Percentiles rank a stretch among this genome's conserved stretches.
phyloP scores from a whole-genome alignment of 1,139 yeast genomes.

The Yamadazyma diospyri region DNA sequence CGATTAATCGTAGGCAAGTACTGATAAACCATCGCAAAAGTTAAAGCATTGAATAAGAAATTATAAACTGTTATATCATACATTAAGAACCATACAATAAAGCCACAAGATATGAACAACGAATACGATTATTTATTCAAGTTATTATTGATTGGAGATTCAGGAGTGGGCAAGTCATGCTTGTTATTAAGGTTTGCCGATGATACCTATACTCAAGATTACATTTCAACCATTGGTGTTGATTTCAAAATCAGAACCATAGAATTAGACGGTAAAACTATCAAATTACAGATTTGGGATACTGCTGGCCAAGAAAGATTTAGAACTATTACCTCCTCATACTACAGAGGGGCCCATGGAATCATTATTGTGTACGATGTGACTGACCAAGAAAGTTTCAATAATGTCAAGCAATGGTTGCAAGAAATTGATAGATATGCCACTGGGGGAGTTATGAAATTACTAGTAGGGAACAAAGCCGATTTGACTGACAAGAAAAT shows the following conservation, averaged over 20 bases:
- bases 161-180: constrained; percentile 98
- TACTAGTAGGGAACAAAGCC: constrained; percentile 95
- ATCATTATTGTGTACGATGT: constrained; percentile 97
- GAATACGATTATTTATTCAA: constrained; percentile 97
- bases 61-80: too few relatives aligned
- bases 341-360: constrained; percentile 98
- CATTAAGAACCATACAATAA: too few relatives aligned
- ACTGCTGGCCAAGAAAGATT: constrained; percentile 99
- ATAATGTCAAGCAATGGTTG: constrained; percentile 97
- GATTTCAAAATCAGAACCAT: constrained; percentile 97
- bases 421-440: constrained; percentile 99
- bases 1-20: too few relatives aligned
- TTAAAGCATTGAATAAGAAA: too few relatives aligned
- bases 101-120: too few relatives aligned
- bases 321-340: constrained; percentile 95
- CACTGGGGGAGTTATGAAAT: constrained; percentile 94
- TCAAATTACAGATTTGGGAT: constrained; percentile 97
- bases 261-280: constrained; percentile 94
- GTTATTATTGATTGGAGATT: constrained; percentile 90
- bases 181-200: constrained; percentile 92
- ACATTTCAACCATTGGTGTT: constrained; percentile 96
- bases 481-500: constrained; percentile 92
- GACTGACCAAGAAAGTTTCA: constrained; percentile 96
- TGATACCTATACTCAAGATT: constrained; percentile 95
- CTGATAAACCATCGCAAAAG: too few relatives aligned